Evolutionary conservation across 108 stramenopile species (phyloP).

Genomic region (Schizochytrium sp.): DNA sequence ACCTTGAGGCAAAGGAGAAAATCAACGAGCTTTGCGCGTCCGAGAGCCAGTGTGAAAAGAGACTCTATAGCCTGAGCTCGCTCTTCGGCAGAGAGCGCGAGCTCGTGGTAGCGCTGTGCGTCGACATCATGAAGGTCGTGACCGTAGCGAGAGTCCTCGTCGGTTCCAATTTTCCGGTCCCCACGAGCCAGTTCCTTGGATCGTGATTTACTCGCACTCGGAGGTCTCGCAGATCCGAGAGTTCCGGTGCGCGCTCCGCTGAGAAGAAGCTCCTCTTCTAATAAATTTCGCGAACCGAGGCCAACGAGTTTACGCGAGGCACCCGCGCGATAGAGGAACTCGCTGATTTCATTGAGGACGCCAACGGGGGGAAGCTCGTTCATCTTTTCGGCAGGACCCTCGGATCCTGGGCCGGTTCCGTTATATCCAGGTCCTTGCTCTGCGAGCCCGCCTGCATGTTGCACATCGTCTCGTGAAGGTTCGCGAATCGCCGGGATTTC

Average conservation of each 20-base stretch:
- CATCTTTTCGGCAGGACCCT: background rate
- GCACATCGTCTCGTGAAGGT: background rate
- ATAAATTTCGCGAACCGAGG: conserved; percentile 14
- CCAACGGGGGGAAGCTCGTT: conserved; percentile 4
- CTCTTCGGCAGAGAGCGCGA: background rate
- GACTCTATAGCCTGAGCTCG: conserved; percentile 14
- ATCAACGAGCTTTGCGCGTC: conserved; percentile 29
- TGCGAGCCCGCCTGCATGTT: too few relatives aligned
- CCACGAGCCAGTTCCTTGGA: background rate
- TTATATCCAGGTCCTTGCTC: background rate
- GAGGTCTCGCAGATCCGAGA: background rate
- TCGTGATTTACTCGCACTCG: background rate
- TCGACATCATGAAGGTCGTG: too few relatives aligned
- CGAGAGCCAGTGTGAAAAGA: conserved; percentile 22
- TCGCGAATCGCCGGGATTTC: background rate
- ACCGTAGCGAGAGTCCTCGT: too few relatives aligned
- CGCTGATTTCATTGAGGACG: conserved; percentile 29
- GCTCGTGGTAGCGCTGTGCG: background rate
- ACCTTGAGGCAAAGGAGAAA: conserved; percentile 32
- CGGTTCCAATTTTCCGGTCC: background rate
- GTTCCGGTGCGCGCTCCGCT: background rate
- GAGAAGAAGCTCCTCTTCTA: background rate
- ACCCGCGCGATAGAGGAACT: conserved; percentile 27
- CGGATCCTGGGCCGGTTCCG: background rate
- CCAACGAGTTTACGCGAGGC: conserved; percentile 22